Evolutionary conservation across 108 stramenopile genomes (phyloP).

Genomic region (Parmales sp.): DNA sequence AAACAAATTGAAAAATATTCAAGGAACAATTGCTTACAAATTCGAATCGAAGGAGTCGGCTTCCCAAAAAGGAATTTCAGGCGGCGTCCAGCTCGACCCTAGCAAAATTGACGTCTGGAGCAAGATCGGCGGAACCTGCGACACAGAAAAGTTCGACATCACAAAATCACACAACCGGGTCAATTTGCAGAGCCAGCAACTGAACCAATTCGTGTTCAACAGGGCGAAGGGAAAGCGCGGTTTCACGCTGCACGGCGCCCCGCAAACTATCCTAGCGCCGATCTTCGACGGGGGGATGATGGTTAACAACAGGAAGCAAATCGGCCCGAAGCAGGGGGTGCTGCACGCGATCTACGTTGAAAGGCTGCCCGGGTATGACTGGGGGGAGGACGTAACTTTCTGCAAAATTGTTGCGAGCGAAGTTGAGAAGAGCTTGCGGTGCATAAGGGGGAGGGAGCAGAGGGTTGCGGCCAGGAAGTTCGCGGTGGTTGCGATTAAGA

Average conservation of each 20-base stretch:
- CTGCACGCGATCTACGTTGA: not conserved
- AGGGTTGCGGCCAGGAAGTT: slow-evolving; percentile 5
- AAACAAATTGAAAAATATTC: not conserved
- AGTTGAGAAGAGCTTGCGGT: not conserved
- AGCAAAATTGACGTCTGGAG: not conserved
- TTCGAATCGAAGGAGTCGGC: not conserved
- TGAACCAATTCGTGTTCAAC: slow-evolving; percentile 4
- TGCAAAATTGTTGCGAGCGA: not conserved
- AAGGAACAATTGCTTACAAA: not conserved
- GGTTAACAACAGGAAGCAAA: not conserved
- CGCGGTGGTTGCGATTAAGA: not conserved
- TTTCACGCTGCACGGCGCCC: not conserved
- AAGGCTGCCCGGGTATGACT: slow-evolving; percentile 9
- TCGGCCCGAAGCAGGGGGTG: not conserved
- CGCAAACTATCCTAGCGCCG: not conserved
- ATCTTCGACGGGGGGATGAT: not conserved
- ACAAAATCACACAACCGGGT: not conserved
- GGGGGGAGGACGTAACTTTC: slow-evolving; percentile 6
- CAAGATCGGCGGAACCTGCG: not conserved
- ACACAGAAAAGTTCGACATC: not conserved
- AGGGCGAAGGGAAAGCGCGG: not conserved
- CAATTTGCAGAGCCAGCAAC: not conserved
- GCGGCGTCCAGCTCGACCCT: not conserved
- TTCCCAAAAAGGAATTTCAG: not conserved
- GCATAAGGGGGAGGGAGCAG: not conserved